These are phyloP conservation scores for Rutstroemia sp. DNA, from an alignment of 2,329 filamentous ascomycete species.

Conservation along the genomic window DNA sequence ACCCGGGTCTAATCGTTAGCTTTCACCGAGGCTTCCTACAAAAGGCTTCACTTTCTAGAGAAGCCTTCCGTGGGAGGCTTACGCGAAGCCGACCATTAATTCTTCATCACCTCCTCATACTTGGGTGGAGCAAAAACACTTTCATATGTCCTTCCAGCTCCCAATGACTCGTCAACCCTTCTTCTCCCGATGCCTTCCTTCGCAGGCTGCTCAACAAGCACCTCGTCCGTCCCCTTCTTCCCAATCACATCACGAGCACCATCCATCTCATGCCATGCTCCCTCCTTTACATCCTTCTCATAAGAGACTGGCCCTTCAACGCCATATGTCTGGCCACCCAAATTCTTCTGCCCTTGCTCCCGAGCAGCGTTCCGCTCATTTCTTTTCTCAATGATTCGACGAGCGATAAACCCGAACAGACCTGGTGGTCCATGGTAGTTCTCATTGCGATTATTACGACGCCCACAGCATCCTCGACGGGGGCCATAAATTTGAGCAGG, in stretches of 20 bases:
- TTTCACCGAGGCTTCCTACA: no score
- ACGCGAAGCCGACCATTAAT: no score
- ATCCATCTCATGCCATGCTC: neutral
- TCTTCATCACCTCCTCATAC: neutral
- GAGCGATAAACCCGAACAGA: neutral
- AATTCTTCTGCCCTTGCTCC: neutral
- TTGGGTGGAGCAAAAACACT: neutral
- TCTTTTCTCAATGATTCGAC: neutral
- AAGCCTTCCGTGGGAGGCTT: no score
- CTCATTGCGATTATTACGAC: neutral
- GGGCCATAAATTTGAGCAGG: neutral
- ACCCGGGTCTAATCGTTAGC: neutral
- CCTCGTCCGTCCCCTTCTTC: neutral
- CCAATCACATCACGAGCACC: neutral
- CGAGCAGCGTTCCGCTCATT: neutral
- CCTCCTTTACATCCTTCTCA: neutral
- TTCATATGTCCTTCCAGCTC: neutral
- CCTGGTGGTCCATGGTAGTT: neutral
- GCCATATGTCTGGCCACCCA: neutral
- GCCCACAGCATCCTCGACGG: neutral
- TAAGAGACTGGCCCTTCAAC: neutral
- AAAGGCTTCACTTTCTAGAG: no score
- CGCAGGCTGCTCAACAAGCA: neutral
- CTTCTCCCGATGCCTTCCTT: neutral
- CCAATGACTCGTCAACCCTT: neutral